A percentile compares a stretch with the other conserved stretches of the same genome.
Conservation (phyloP, 2,329 filamentous ascomycete species). For the Colletotrichum brevisporum region DNA sequence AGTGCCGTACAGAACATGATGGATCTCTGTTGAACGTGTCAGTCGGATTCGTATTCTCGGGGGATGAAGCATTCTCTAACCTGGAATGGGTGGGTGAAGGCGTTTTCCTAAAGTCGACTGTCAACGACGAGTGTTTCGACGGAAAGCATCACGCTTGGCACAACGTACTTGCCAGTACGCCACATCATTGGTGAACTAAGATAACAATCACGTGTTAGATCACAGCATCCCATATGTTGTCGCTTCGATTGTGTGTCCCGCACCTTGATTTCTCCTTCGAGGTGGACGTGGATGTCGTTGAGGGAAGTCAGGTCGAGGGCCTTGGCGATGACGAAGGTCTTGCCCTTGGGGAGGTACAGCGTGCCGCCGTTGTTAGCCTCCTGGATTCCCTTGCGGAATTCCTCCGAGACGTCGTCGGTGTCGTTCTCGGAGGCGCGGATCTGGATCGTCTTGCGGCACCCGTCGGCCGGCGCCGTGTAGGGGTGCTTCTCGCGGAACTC, state of each 20-base stretch:
- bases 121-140: neutral
- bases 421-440: conserved; percentile 60
- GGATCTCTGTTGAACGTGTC: conserved; percentile 52
- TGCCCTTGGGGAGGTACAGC: conserved; percentile 65
- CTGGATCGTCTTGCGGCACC: conserved; percentile 34
- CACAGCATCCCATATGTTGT: neutral
- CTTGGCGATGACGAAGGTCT: conserved; percentile 71
- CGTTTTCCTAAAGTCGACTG: conserved; percentile 48
- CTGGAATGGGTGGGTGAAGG: conserved; percentile 58
- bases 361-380: conserved; percentile 72
- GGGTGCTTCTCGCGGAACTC: conserved; percentile 41
- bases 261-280: conserved; percentile 67
- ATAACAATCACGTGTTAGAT: neutral
- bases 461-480: conserved; percentile 29
- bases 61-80: neutral
- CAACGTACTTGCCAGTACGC: conserved; percentile 54
- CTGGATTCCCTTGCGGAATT: conserved; percentile 68
- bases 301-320: conserved; percentile 72
- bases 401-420: conserved; percentile 68
- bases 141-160: neutral
- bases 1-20: conserved; percentile 63
- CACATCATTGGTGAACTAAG: conserved; percentile 59
- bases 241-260: neutral
- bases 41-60: neutral
- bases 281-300: conserved; percentile 69